These are phyloP conservation scores for Theobroma grandiflorum DNA, from an alignment of 441 rosid genomes.

Conservation along the genomic window DNA sequence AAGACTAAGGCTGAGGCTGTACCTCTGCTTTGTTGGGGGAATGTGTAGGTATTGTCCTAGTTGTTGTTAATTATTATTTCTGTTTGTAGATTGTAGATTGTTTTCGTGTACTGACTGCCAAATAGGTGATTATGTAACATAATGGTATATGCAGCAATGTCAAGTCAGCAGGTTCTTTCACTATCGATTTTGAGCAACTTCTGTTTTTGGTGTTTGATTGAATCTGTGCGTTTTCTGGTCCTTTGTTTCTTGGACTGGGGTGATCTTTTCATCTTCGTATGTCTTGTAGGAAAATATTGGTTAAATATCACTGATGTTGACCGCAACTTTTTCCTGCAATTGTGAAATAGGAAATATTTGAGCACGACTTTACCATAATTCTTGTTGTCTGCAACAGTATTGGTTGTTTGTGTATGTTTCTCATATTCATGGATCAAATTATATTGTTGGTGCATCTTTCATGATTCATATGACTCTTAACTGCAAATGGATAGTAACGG, in stretches of 20 bases:
- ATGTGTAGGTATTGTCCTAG: conserved; percentile 31
- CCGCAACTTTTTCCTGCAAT: background rate
- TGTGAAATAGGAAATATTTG: background rate
- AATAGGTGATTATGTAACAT: conserved; percentile 31
- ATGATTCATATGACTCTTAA: background rate
- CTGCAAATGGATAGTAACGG: conserved; percentile 3
- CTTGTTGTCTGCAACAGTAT: background rate
- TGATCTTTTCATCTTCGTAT: background rate
- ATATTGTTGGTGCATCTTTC: conserved; percentile 6
- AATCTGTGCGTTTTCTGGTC: background rate
- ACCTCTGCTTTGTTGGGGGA: background rate
- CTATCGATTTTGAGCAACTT: conserved; percentile 19
- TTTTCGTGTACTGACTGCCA: conserved; percentile 25
- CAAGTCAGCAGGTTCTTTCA: conserved; percentile 11
- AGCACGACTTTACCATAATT: background rate
- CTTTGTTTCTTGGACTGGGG: background rate
- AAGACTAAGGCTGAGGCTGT: conserved; percentile 17
- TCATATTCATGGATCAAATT: conserved; percentile 2
- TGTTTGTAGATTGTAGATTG: conserved; percentile 30
- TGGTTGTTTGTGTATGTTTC: background rate
- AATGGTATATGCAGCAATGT: conserved; percentile 31
- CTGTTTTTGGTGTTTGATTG: background rate
- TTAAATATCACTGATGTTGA: background rate
- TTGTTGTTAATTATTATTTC: background rate
- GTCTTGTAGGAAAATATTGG: conserved; percentile 4